Base-by-base conservation (phyloP, 148 eudicot genomes). In the Bassia scoparia region DNA sequence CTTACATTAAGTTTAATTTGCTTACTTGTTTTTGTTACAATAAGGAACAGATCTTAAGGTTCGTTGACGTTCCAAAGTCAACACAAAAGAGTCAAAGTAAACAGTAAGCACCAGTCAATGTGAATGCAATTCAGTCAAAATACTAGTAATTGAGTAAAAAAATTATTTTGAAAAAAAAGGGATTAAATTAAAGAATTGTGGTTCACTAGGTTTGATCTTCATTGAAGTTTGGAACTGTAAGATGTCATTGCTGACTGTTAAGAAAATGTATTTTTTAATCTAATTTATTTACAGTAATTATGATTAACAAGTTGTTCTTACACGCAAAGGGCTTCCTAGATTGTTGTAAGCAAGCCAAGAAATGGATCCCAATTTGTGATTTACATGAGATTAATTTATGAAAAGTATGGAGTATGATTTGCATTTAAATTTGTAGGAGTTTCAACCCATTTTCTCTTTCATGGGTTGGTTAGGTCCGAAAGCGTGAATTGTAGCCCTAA, bases 241-340 rank as follows among this genome's bases (percentile, higher is more conserved):
- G 2, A 46, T 17, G 21, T 18, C 17, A 35, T 33, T 21, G 34
- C 26, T 67, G 8, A 52, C 10, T 59, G 72, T 0, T 20, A 17
- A 33, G 52, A n/a, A 46, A 61, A 46, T 33, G 76, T 44, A 72
- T 61, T 18, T 60, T 1, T 15, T 49, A 49, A 7, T 49, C 15
- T 18, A 3, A 49, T 7, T 56, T 35, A 21, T 49, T 54, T 18
- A 18, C 17, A 24, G 30, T 20, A 44, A 16, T 18, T 11, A 69
- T 17, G 13, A 52, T 49, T 29, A 21, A 30, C 41, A 10, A 46
- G 37, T 63, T 73, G 69, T 54, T 9, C 49, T 29, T 55, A 55
- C 65, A 74, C 71, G 77, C 24, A 74, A 54, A 74, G 64, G 56
- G 33, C 15, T 66, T 34, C 4, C 50, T 73, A 48, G 61, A 35